Evolutionary conservation across 1,139 yeast species (phyloP).

Genomic region (Chernovozyma sophiae-reginae): DNA sequence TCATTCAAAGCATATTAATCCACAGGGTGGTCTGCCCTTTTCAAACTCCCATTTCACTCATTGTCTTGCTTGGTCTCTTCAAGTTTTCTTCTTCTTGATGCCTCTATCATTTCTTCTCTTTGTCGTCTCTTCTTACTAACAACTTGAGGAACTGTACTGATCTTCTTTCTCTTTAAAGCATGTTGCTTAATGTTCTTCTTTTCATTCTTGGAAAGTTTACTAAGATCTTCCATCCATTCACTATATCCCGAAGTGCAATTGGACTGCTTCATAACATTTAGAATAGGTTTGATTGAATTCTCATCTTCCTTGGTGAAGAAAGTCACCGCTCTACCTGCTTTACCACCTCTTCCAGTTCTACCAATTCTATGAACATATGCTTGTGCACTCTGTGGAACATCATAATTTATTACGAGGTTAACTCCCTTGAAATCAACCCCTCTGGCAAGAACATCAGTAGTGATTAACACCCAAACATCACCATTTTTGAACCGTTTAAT

Average conservation of each 20-base stretch:
- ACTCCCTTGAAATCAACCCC: conserved; percentile 98
- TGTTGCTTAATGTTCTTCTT: conserved; percentile 61
- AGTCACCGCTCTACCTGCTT: conserved; percentile 81
- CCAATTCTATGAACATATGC: conserved; percentile 97
- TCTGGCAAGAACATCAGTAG: conserved; percentile 93
- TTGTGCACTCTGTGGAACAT: conserved; percentile 91
- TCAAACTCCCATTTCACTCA: no score
- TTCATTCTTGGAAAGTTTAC: conserved; percentile 65
- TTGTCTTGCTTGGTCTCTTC: background rate
- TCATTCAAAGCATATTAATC: no score
- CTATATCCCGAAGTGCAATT: conserved; percentile 67
- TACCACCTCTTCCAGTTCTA: conserved; percentile 96
- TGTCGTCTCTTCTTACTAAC: conserved; percentile 62
- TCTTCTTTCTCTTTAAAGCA: conserved; percentile 63
- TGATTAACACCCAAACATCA: conserved; percentile 91
- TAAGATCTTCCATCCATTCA: conserved; percentile 76
- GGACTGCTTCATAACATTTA: conserved; percentile 93
- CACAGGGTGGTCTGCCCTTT: no score
- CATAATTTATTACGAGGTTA: conserved; percentile 90
- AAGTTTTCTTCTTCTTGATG: conserved; percentile 63
- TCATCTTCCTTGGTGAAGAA: conserved; percentile 90
- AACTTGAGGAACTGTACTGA: conserved; percentile 81
- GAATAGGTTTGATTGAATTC: conserved; percentile 70
- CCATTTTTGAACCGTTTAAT: conserved; percentile 84
- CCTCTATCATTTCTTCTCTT: conserved; percentile 70